These are phyloP conservation scores for Entomortierella beljakovae DNA, from an alignment of 192 early-diverging fungal genomes.

Conservation along the genomic window DNA sequence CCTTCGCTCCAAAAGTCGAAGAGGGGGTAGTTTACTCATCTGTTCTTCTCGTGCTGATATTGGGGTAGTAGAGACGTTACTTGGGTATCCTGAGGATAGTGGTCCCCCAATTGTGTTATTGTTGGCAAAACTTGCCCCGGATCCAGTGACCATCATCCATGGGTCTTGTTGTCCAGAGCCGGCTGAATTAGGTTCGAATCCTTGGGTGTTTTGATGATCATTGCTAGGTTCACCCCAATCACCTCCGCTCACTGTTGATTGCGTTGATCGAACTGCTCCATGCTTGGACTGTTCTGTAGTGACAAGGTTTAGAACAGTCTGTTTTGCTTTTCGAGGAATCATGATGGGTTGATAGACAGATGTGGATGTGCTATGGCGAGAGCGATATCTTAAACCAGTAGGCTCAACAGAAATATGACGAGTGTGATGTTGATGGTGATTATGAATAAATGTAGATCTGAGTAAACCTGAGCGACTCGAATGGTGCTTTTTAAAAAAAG, in stretches of 20 bases:
- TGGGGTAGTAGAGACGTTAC: slow-evolving; percentile 12
- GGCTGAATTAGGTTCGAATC: slow-evolving; percentile 27
- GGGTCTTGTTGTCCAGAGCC: slow-evolving; percentile 21
- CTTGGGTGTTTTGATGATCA: slow-evolving; percentile 14
- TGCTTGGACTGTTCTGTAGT: slow-evolving; percentile 48
- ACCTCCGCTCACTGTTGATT: slow-evolving; percentile 33
- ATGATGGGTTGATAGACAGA: slow-evolving; percentile 41
- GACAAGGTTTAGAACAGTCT: slow-evolving; percentile 26
- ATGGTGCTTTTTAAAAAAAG: background rate
- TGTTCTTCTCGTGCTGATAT: slow-evolving; percentile 32
- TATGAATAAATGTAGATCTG: background rate
- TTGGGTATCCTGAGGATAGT: slow-evolving; percentile 3
- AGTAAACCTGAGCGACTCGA: background rate
- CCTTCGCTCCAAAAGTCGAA: slow-evolving; percentile 55
- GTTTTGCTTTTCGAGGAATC: slow-evolving; percentile 35
- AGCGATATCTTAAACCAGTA: slow-evolving; percentile 21
- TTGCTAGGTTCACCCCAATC: slow-evolving; percentile 36
- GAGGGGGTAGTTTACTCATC: slow-evolving; percentile 39
- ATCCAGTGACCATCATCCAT: slow-evolving; percentile 40
- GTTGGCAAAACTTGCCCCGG: slow-evolving; percentile 20
- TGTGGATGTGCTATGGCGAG: slow-evolving; percentile 22
- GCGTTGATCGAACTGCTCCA: slow-evolving; percentile 34
- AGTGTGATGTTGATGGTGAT: slow-evolving; percentile 24
- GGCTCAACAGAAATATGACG: slow-evolving; percentile 20
- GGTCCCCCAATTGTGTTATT: background rate